These are phyloP conservation scores for Acanthamoeba sp. DNA, from an alignment of 208 protist genomes.

Conservation along the genomic window DNA sequence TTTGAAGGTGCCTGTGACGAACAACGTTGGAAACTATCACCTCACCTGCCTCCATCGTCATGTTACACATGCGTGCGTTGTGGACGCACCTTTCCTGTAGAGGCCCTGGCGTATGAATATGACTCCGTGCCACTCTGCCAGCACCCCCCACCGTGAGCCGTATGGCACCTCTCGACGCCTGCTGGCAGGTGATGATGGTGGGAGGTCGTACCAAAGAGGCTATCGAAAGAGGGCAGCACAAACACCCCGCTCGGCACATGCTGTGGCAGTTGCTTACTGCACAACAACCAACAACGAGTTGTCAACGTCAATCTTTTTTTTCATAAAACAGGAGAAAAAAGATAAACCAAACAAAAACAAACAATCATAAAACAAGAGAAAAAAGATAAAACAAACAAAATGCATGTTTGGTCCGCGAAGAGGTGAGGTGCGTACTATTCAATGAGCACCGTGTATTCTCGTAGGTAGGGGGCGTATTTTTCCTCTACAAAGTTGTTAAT, in stretches of 20 bases:
- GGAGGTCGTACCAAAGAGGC: neutral
- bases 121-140: slow-evolving; percentile 13
- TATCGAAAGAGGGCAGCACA: neutral
- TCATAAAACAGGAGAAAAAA: too few relatives aligned
- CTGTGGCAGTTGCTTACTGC: slow-evolving; percentile 36
- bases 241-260: neutral
- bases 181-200: neutral
- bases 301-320: too few relatives aligned
- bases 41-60: too few relatives aligned
- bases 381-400: neutral
- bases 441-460: slow-evolving; percentile 27
- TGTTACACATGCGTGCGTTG: neutral
- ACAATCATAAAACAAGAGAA: neutral
- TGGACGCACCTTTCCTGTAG: neutral
- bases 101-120: slow-evolving; percentile 14
- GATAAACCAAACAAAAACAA: too few relatives aligned
- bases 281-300: too few relatives aligned
- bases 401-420: too few relatives aligned
- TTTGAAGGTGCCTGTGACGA: slow-evolving; percentile 6
- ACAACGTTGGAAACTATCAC: too few relatives aligned
- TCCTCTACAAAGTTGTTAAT: neutral
- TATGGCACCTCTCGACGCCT: too few relatives aligned
- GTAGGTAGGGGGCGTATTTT: neutral
- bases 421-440: slow-evolving; percentile 14
- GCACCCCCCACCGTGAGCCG: neutral